phyloP scores from a whole-genome alignment of 495 filamentous ascomycete species.

The Schizothecium vesticola region DNA sequence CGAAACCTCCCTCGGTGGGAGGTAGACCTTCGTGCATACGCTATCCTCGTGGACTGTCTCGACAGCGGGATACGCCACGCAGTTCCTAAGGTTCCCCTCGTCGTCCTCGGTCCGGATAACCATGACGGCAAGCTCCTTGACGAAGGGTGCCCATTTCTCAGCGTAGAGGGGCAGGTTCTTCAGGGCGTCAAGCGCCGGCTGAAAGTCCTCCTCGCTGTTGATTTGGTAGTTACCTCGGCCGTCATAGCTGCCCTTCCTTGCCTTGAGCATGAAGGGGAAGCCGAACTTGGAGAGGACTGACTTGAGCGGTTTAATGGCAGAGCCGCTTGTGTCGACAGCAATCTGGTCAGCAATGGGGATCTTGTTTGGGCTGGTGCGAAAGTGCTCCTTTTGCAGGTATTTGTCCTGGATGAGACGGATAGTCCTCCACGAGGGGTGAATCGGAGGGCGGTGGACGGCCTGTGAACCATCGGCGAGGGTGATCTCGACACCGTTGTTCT shows the following conservation, averaged over 20 bases:
- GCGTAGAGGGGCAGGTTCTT: slow-evolving; percentile 73
- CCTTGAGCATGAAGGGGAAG: slow-evolving; percentile 93
- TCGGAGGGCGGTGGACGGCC: slow-evolving; percentile 41
- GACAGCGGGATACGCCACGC: slow-evolving; percentile 78
- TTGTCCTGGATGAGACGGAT: slow-evolving; percentile 95
- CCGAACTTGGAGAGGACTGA: slow-evolving; percentile 61
- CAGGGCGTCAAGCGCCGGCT: slow-evolving; percentile 61
- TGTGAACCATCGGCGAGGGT: slow-evolving; percentile 34
- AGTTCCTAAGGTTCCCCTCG: slow-evolving; percentile 40
- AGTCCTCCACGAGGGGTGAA: slow-evolving; percentile 88
- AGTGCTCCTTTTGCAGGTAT: slow-evolving; percentile 81
- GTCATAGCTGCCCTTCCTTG: slow-evolving; percentile 88
- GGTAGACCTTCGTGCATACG: slow-evolving; percentile 90
- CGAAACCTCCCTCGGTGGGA: slow-evolving; percentile 70
- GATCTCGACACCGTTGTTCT: slow-evolving; percentile 51
- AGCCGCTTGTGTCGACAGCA: slow-evolving; percentile 47
- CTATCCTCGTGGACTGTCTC: slow-evolving; percentile 94
- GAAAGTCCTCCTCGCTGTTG: slow-evolving; percentile 59
- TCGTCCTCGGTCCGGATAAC: slow-evolving; percentile 84
- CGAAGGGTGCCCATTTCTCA: slow-evolving; percentile 85
- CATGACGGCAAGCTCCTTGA: slow-evolving; percentile 88
- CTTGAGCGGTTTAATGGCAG: slow-evolving; percentile 53
- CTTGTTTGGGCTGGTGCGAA: slow-evolving; percentile 48
- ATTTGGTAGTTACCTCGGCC: slow-evolving; percentile 87
- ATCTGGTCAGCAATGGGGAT: slow-evolving; percentile 70